Evolutionary conservation across 768 basidiomycete genomes (phyloP), one percentile per base, ranked within the genome.

Genomic region (Russula virescens): DNA sequence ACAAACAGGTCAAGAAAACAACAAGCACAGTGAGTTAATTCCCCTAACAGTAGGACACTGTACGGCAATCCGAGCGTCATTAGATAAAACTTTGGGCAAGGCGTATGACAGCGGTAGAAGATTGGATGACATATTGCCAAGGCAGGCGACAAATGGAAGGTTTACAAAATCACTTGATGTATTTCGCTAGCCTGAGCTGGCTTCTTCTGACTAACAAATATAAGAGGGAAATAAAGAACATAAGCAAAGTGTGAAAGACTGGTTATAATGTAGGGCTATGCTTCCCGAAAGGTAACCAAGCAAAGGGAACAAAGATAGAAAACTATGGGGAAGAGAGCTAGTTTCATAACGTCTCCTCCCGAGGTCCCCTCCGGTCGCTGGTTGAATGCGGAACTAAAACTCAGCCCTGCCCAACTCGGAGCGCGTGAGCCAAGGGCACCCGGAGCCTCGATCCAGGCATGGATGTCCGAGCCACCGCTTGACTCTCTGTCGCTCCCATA

Each of bases 381-480:
- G 60, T 66, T 65, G 66, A 78, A 78, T 16, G 73, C 69, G 4
- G 78, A 77, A 64, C 79, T 80, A 64, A 79, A 78, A 13, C 76
- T 76, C 49, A 78, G 6, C 73, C 75, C 60, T 68, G 66, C 60
- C 74, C 71, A 69, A 55, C 46, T 62, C 19, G 58, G 47, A 5
- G 63, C 9, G 19, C 57, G 62, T 9, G 54, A 35, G 16, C 61
- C 28, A 42, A 63, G 52, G 18, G 52, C 62, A 34, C 59, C 62
- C 10, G 60, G 60, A 21, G 62, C 63, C 47, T 62, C 60, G 50
- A 63, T 43, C 52, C 64, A 64, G 9, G 54, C 28, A 11, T 42
- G 43, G 70, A 62, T 52, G 70, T 73, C 13, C 57, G 55, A 26
- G 66, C 69, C 18, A 71, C 61, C 47, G 21, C 49, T 54, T 42